Evolutionary conservation across 169 alveolate species (phyloP).

Genomic region (Plasmodium gaboni): DNA sequence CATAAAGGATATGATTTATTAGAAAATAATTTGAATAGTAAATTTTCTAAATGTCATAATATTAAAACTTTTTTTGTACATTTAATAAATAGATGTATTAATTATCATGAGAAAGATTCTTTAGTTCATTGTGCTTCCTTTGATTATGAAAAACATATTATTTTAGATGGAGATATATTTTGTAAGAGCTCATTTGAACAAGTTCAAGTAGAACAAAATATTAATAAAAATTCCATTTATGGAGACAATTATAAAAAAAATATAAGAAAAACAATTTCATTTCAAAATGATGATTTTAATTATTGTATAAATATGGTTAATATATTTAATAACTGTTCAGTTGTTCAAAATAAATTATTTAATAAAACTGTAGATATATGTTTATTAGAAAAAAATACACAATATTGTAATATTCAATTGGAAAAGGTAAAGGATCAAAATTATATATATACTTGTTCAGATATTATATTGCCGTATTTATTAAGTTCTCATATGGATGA

Average conservation of each 20-base stretch:
- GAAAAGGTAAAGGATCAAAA: conserved; percentile 19
- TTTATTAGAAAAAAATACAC: conserved; percentile 11
- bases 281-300: conserved; percentile 25
- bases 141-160: conserved; percentile 32
- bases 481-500: conserved; percentile 16
- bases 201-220: conserved; percentile 13
- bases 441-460: conserved; percentile 62
- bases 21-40: not conserved
- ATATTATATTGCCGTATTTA: conserved; percentile 51
- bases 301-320: conserved; percentile 51
- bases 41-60: not conserved
- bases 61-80: conserved; percentile 17
- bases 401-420: conserved; percentile 27
- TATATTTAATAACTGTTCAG: conserved; percentile 44
- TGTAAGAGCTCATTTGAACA: conserved; percentile 60
- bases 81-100: conserved; percentile 10
- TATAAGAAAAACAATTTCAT: conserved; percentile 26
- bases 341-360: conserved; percentile 20
- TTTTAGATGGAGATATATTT: conserved; percentile 31
- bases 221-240: conserved; percentile 13
- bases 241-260: conserved; percentile 21
- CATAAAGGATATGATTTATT: not conserved
- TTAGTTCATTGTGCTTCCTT: conserved; percentile 47
- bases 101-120: conserved; percentile 5
- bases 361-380: not conserved